These are phyloP conservation scores for Trichoderma oligosporum DNA, from an alignment of 2,329 filamentous ascomycete species.

Conservation along the genomic window DNA sequence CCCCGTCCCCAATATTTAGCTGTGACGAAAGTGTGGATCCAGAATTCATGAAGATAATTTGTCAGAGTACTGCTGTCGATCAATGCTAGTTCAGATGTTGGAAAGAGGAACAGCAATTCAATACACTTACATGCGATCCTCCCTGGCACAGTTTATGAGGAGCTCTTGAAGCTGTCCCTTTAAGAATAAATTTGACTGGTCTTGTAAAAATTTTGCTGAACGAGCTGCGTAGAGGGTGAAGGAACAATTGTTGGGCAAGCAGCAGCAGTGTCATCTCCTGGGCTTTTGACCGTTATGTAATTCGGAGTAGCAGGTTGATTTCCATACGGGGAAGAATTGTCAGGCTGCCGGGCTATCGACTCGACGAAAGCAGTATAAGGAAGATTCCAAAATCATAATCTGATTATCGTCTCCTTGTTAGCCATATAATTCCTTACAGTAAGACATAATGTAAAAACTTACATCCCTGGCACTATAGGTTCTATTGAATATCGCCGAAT, in stretches of 20 bases:
- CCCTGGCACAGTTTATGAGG: not conserved
- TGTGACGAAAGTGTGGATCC: not conserved
- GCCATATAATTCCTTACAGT: too few species aligned
- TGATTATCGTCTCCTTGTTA: too few species aligned
- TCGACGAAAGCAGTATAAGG: not conserved
- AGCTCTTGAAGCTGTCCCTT: not conserved
- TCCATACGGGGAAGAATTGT: not conserved
- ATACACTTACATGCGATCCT: not conserved
- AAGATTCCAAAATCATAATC: not conserved
- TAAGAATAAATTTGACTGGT: not conserved
- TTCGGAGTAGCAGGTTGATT: not conserved
- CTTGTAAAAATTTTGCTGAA: not conserved
- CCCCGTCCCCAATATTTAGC: not conserved
- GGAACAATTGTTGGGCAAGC: not conserved
- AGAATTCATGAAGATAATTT: not conserved
- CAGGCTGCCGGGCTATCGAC: not conserved
- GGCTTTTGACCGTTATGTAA: not conserved
- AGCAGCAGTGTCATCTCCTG: not conserved
- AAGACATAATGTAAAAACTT: not conserved
- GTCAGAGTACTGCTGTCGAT: not conserved
- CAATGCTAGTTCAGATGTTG: not conserved
- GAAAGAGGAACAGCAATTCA: not conserved
- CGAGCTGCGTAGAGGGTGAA: not conserved
- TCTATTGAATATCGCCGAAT: not conserved
- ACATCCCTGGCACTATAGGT: not conserved